Evolutionary conservation across 805 yeast species (phyloP).

Genomic region (Myxozyma monticola): DNA sequence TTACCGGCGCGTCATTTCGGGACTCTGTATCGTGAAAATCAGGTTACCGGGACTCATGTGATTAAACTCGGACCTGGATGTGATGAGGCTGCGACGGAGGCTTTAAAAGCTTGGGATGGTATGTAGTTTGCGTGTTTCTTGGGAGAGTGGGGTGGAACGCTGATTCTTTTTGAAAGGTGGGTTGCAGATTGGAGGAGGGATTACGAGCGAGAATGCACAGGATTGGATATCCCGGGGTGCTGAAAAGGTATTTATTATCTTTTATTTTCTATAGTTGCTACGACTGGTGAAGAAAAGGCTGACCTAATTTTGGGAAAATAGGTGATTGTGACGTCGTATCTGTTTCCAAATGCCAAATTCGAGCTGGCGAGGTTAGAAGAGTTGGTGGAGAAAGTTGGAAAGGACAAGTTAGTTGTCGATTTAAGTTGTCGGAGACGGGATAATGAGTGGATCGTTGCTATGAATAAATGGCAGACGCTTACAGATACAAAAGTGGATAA

Average conservation of each 20-base stretch:
- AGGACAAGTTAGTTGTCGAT: conserved; percentile 73
- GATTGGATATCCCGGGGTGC: conserved; percentile 80
- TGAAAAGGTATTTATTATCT: conserved; percentile 47
- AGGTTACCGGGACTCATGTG: conserved; percentile 81
- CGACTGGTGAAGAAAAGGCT: too few species aligned
- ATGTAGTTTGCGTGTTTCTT: not conserved
- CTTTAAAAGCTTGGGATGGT: conserved; percentile 70
- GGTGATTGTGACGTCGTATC: conserved; percentile 88
- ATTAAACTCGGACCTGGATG: conserved; percentile 86
- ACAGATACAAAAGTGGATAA: conserved; percentile 61
- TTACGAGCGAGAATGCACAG: conserved; percentile 68
- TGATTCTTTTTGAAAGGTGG: conserved; percentile 32
- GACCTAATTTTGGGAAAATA: not conserved
- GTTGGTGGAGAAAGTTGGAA: conserved; percentile 61
- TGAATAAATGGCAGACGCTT: conserved; percentile 94
- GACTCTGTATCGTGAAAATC: conserved; percentile 57
- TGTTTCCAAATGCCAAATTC: conserved; percentile 67
- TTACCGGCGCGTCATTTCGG: conserved; percentile 78
- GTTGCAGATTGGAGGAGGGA: conserved; percentile 93
- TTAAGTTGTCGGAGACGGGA: conserved; percentile 43
- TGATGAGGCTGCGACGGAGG: conserved; percentile 78
- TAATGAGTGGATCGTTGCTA: conserved; percentile 85
- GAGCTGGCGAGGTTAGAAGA: conserved; percentile 52
- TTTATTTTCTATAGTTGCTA: too few species aligned
- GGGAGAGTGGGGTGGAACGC: not conserved